Base-by-base conservation (phyloP, 805 yeast species). In the Pichia gijzeniarum region DNA sequence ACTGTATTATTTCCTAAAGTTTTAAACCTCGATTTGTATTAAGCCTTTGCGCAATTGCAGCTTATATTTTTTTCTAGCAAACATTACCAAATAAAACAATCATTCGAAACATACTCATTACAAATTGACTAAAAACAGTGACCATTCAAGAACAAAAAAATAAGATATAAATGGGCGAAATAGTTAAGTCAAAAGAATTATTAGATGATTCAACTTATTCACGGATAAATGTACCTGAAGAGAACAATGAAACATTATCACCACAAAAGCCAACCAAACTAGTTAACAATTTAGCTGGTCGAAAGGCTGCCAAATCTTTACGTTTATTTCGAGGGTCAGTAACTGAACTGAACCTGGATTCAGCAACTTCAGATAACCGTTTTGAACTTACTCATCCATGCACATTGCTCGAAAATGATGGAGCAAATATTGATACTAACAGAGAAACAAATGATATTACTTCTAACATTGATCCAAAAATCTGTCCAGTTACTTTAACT, bases 301-400 rank as follows among this genome's bases (percentile, higher is more conserved):
- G 72, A 40, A 73, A 62, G 4, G 77, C 76, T 1, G 72, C 68
- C 42, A 63, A 63, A 50, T 70, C 82, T 1, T 60, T 79, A 20
- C 63, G 82, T 37, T 60, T 80, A 13, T 80, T 80, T 55, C 66
- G 77, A 32, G 45, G 47, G 34, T 47, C 47, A 17, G 8, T 43
- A 7, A 38, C 43, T 22, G 47, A 43, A 7, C 31, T 10, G 3
- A 21, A 37, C 31, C 31, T 14, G 20, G 16, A n/a, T 21, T 13
- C 33, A 27, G 22, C n/a, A 18, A 16, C 25, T n/a, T 8, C 6
- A 5, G 18, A 41, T 6, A 38, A 19, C 13, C 20, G 27, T 27
- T 28, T 27, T 21, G 45, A 38, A 33, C 30, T 45, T 20, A 33
- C 38, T 16, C 28, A 41, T 21, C 43, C 45, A 14, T 45, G 48